Percentiles rank a stretch among this genome's conserved stretches.
phyloP scores from a whole-genome alignment of 228 moss, liverwort and hornwort species.

The Sphagnum magellanicum region DNA sequence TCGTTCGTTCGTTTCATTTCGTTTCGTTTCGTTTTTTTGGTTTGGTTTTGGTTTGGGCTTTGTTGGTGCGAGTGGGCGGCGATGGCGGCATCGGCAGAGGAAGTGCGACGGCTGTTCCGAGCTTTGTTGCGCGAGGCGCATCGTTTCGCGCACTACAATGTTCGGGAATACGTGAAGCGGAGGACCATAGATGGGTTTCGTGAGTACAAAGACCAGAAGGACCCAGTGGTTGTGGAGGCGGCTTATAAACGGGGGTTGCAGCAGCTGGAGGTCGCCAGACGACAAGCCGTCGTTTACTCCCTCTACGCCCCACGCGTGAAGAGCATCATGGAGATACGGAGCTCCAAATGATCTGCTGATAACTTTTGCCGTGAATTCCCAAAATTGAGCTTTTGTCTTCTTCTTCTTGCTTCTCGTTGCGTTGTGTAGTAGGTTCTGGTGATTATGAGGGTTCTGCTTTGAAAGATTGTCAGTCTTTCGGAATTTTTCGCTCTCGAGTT shows the following conservation, averaged over 20 bases:
- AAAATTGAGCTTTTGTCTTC: too few relatives aligned
- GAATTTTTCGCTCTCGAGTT: too few relatives aligned
- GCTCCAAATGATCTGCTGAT: too few relatives aligned
- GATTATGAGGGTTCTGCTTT: too few relatives aligned
- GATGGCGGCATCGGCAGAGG: conserved; percentile 34
- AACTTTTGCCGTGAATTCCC: too few relatives aligned
- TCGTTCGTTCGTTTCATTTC: too few relatives aligned
- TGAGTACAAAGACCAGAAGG: conserved; percentile 28
- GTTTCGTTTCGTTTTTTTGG: too few relatives aligned
- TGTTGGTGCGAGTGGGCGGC: background rate
- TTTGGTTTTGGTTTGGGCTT: too few relatives aligned
- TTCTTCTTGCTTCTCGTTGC: too few relatives aligned
- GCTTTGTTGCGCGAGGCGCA: conserved; percentile 52
- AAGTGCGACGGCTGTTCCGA: conserved; percentile 50
- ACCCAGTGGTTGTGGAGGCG: conserved; percentile 37
- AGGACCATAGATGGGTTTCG: conserved; percentile 62
- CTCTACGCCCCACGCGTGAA: conserved; percentile 68
- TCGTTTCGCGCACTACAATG: conserved; percentile 71
- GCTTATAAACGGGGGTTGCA: conserved; percentile 46
- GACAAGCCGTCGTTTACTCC: conserved; percentile 74
- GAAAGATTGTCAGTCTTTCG: too few relatives aligned
- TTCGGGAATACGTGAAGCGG: conserved; percentile 73
- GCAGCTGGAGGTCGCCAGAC: conserved; percentile 72
- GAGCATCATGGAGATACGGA: conserved; percentile 59
- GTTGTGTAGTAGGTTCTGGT: too few relatives aligned